Conservation (phyloP, 495 filamentous ascomycete genomes). For the Patellaria atrata region DNA sequence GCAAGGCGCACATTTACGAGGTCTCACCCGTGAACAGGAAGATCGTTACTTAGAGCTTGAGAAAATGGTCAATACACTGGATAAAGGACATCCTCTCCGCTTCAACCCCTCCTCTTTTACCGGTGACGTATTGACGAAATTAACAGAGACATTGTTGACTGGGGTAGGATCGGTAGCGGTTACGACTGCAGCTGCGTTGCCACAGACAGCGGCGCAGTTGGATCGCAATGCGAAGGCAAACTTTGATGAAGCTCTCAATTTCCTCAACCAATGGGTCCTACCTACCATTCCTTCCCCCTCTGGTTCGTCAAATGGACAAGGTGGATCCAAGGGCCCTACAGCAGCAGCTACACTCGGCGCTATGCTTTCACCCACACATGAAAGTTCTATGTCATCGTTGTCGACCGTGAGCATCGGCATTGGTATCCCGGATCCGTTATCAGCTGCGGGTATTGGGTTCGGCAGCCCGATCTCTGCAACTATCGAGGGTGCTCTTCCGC, state of each 20-base stretch:
- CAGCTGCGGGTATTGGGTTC: too few species aligned
- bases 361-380: neutral
- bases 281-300: slow-evolving; percentile 29
- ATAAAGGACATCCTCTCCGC: slow-evolving; percentile 2
- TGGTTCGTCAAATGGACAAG: neutral
- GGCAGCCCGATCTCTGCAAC: too few species aligned
- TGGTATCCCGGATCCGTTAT: too few species aligned
- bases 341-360: neutral
- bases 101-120: neutral
- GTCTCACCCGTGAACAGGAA: slow-evolving; percentile 62
- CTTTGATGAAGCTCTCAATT: slow-evolving; percentile 46
- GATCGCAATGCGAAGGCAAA: too few species aligned
- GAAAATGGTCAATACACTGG: slow-evolving; percentile 30
- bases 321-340: too few species aligned
- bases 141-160: too few species aligned
- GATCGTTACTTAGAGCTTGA: slow-evolving; percentile 63
- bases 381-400: neutral
- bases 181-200: neutral
- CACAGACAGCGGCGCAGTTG: too few species aligned
- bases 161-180: too few species aligned
- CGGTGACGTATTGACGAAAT: neutral
- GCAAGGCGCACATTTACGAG: slow-evolving; percentile 61
- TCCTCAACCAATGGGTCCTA: slow-evolving; percentile 52
- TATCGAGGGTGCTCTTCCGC: too few species aligned
- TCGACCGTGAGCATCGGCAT: too few species aligned